Conservation (phyloP, 129 eudicot genomes). For the Centaurea solstitialis region DNA sequence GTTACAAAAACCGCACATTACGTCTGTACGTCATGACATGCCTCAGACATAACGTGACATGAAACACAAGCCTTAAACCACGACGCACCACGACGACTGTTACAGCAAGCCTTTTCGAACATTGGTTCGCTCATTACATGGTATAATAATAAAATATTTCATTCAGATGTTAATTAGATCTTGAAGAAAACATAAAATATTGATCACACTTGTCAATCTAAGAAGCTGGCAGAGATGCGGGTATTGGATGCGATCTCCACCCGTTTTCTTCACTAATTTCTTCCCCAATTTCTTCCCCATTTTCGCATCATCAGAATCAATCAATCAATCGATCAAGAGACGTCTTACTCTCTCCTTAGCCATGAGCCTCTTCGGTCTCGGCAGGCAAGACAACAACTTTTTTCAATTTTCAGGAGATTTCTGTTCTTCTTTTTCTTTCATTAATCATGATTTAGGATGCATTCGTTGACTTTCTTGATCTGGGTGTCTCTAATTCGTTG, state of each 20-base stretch:
- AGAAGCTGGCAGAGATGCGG: slow-evolving; percentile 28
- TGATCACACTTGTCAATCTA: slow-evolving; percentile 26
- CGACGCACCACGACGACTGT: too few relatives aligned
- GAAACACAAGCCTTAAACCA: too few relatives aligned
- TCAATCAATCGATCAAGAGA: too few relatives aligned
- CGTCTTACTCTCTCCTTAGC: slow-evolving; percentile 16
- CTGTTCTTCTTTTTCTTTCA: slow-evolving; percentile 1
- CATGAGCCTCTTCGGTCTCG: slow-evolving; percentile 97
- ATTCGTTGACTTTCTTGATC: slow-evolving; percentile 26
- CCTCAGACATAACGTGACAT: too few relatives aligned
- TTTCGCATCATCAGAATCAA: not conserved
- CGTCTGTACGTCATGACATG: too few relatives aligned
- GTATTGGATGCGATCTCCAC: slow-evolving; percentile 44
- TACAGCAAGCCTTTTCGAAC: too few relatives aligned
- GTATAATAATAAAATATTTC: not conserved
- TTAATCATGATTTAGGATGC: slow-evolving; percentile 2
- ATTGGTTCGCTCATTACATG: too few relatives aligned
- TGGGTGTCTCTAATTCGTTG: slow-evolving; percentile 12
- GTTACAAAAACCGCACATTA: too few relatives aligned
- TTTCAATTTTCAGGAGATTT: not conserved
- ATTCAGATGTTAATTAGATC: slow-evolving; percentile 8
- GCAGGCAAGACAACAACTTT: slow-evolving; percentile 51
- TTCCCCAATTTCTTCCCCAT: not conserved
- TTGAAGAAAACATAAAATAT: not conserved
- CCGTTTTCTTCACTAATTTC: slow-evolving; percentile 37